These are phyloP conservation scores for Dichotomocladium elegans DNA, from an alignment of 371 early-diverging fungal genomes.

Conservation along the genomic window DNA sequence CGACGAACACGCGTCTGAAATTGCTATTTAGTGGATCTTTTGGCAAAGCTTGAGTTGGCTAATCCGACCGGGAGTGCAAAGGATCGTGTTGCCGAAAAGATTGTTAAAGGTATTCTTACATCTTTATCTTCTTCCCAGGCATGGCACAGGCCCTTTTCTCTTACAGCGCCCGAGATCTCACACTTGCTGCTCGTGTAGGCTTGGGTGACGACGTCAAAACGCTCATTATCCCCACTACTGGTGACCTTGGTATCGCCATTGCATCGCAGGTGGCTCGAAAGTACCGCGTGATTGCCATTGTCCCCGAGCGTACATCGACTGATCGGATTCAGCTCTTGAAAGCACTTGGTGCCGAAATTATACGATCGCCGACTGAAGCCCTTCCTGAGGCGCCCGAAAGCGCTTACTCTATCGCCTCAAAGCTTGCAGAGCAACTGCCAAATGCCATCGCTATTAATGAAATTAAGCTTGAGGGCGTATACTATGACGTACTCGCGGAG, in stretches of 20 bases:
- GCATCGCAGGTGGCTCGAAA: conserved; percentile 44
- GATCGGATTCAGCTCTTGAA: conserved; percentile 75
- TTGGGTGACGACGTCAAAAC: conserved; percentile 14
- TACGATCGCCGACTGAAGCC: conserved; percentile 73
- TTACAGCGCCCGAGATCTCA: no score
- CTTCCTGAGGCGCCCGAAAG: conserved; percentile 72
- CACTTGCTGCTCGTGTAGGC: background rate
- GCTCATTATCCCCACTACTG: conserved; percentile 70
- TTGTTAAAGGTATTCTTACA: conserved; percentile 33
- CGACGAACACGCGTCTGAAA: background rate
- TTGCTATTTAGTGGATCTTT: conserved; percentile 41
- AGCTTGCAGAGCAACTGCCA: conserved; percentile 50
- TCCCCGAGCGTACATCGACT: conserved; percentile 71
- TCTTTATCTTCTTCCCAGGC: no score
- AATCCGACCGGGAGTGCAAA: conserved; percentile 76
- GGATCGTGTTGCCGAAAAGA: conserved; percentile 68
- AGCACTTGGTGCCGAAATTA: conserved; percentile 72
- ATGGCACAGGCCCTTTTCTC: no score
- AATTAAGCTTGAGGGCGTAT: conserved; percentile 2
- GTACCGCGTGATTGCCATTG: conserved; percentile 52
- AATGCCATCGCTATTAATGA: conserved; percentile 57
- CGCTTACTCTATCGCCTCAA: conserved; percentile 60
- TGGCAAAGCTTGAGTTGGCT: conserved; percentile 71
- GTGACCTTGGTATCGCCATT: conserved; percentile 58
- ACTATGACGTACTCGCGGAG: conserved; percentile 49